A percentile compares a stretch with the other conserved stretches of the same genome.
Conservation (phyloP, 148 eudicot species). For the Heliamphora exappendiculata region DNA sequence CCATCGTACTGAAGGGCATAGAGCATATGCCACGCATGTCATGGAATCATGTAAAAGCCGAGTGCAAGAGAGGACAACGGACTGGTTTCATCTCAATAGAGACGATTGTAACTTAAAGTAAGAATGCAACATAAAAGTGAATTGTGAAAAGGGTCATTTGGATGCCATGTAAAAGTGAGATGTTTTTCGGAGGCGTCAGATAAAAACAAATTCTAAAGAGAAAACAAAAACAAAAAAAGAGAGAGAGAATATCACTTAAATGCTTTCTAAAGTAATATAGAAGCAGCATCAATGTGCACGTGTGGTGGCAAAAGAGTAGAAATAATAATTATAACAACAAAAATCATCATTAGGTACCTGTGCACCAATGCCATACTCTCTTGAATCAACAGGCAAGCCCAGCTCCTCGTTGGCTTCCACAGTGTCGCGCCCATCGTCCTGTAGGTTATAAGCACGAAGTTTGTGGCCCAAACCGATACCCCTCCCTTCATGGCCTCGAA, state of each 20-base stretch:
- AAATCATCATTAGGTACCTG: conserved; percentile 37
- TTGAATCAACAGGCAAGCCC: conserved; percentile 67
- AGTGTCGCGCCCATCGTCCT: conserved; percentile 65
- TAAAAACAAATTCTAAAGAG: not conserved
- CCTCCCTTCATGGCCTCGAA: conserved; percentile 76
- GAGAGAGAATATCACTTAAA: not conserved
- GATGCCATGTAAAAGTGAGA: not conserved
- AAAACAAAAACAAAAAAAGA: not conserved
- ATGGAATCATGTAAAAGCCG: not conserved
- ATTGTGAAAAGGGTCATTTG: not conserved
- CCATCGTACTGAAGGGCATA: not conserved
- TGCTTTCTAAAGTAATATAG: not conserved
- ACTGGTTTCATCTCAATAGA: not conserved
- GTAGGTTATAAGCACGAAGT: conserved; percentile 62
- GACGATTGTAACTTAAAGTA: not conserved
- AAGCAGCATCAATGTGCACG: not conserved
- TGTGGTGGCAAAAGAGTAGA: no score
- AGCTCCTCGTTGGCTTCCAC: conserved; percentile 72
- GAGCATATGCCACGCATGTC: not conserved
- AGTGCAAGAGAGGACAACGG: not conserved
- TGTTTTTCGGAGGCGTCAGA: no score
- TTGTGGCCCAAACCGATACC: conserved; percentile 75
- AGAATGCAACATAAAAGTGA: not conserved
- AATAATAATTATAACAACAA: not conserved
- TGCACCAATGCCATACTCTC: conserved; percentile 71